Conservation (phyloP, 2,329 filamentous ascomycete genomes). For the Cordyceps javanica region DNA sequence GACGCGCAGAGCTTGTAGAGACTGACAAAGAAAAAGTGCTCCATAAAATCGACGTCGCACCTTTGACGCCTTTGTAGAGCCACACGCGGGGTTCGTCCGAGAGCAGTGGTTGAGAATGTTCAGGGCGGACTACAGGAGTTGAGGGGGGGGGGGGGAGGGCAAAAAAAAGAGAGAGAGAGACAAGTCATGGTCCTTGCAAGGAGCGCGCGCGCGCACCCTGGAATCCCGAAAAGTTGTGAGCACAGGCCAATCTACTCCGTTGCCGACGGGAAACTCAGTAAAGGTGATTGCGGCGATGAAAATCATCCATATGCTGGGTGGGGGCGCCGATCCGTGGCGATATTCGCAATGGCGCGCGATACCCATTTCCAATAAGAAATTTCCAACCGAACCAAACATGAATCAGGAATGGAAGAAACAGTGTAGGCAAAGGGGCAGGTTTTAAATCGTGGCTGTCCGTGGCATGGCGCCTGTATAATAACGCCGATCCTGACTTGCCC, state of each 20-base stretch:
- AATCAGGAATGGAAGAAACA: too few relatives aligned
- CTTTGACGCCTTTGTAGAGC: conserved; percentile 6
- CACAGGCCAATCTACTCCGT: neutral
- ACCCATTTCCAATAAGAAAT: too few relatives aligned
- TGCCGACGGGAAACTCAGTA: neutral
- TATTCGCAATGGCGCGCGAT: too few relatives aligned
- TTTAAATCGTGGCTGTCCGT: too few relatives aligned
- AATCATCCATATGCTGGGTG: neutral
- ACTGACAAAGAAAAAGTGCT: conserved; percentile 1
- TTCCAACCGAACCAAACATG: too few relatives aligned
- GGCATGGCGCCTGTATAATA: too few relatives aligned
- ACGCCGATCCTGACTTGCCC: too few relatives aligned
- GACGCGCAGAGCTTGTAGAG: neutral
- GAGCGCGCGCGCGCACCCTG: neutral
- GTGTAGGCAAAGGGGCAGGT: too few relatives aligned
- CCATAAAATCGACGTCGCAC: neutral
- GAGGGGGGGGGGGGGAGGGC: too few relatives aligned
- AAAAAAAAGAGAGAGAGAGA: too few relatives aligned
- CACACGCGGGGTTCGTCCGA: neutral
- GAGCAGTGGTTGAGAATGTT: conserved; percentile 2
- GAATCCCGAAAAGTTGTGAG: neutral
- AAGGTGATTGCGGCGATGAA: neutral
- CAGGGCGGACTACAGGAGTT: neutral
- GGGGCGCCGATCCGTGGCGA: neutral
- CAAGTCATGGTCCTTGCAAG: too few relatives aligned